phyloP scores from a whole-genome alignment of 2,329 filamentous ascomycete species.

The Colletotrichum sp. region DNA sequence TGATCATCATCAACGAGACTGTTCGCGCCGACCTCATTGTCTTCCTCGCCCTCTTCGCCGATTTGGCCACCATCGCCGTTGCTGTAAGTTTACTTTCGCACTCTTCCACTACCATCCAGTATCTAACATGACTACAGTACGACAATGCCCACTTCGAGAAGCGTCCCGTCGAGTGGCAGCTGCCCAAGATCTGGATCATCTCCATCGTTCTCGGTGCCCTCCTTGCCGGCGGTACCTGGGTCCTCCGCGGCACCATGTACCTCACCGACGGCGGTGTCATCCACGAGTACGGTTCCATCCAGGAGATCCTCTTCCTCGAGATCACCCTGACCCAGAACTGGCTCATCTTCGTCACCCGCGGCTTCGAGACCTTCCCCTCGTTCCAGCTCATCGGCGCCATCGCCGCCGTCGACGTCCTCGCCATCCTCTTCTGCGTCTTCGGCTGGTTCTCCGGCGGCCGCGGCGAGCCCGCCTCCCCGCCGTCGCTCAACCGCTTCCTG shows the following conservation, averaged over 20 bases:
- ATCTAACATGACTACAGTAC: slow-evolving; percentile 45
- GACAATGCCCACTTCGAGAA: slow-evolving; percentile 80
- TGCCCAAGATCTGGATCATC: slow-evolving; percentile 84
- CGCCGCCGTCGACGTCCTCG: slow-evolving; percentile 72
- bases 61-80: slow-evolving; percentile 79
- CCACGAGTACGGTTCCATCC: slow-evolving; percentile 75
- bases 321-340: slow-evolving; percentile 78
- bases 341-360: slow-evolving; percentile 80
- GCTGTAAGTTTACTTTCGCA: slow-evolving; percentile 40
- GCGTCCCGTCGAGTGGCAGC: slow-evolving; percentile 79
- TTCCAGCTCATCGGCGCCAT: slow-evolving; percentile 78
- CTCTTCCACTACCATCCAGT: fast-evolving
- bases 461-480: slow-evolving; percentile 36
- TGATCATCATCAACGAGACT: slow-evolving; percentile 82
- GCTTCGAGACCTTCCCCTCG: slow-evolving; percentile 74
- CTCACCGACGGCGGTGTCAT: slow-evolving; percentile 74
- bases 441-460: slow-evolving; percentile 69
- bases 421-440: slow-evolving; percentile 77
- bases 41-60: slow-evolving; percentile 80
- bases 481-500: slow-evolving; percentile 34
- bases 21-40: slow-evolving; percentile 75
- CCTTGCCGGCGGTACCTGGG: slow-evolving; percentile 74
- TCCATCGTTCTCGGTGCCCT: slow-evolving; percentile 71
- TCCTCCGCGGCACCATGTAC: slow-evolving; percentile 74
- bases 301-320: slow-evolving; percentile 77